A percentile compares a stretch with the other conserved stretches of the same genome.
phyloP scores from a whole-genome alignment of 2,329 filamentous ascomycete genomes.

The Orbilia oligospora region DNA sequence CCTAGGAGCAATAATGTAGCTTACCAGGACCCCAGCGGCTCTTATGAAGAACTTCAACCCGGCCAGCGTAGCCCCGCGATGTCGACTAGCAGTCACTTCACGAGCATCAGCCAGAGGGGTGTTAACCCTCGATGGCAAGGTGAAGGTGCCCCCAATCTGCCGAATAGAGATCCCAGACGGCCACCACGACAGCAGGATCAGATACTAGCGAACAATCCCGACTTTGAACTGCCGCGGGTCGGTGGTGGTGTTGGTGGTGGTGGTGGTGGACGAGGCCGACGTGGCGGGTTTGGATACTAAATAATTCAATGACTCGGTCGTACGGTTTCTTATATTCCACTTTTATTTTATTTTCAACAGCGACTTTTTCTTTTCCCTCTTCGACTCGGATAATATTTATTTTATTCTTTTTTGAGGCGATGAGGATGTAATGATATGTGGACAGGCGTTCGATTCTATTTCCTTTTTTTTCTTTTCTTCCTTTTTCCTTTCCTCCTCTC shows the following conservation, averaged over 20 bases:
- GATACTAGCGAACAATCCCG: constrained; percentile 75
- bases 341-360: background rate
- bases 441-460: constrained; percentile 41
- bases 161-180: constrained; percentile 61
- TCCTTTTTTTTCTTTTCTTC: background rate
- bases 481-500: background rate
- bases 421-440: constrained; percentile 53
- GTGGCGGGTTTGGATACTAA: constrained; percentile 58
- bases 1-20: constrained; percentile 26
- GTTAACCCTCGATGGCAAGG: constrained; percentile 85
- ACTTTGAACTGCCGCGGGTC: constrained; percentile 79
- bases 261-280: constrained; percentile 61
- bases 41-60: constrained; percentile 76
- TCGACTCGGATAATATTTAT: constrained; percentile 28
- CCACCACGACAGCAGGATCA: constrained; percentile 57
- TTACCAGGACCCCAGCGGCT: constrained; percentile 67
- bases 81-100: constrained; percentile 88
- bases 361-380: background rate
- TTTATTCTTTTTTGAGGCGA: constrained; percentile 42
- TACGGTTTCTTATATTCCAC: background rate
- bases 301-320: background rate
- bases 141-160: constrained; percentile 65
- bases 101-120: constrained; percentile 87
- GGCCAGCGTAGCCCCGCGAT: constrained; percentile 79
- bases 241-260: constrained; percentile 61